These are phyloP conservation scores for Xylaria arbuscula DNA, from an alignment of 2,329 filamentous ascomycete genomes.

Conservation along the genomic window DNA sequence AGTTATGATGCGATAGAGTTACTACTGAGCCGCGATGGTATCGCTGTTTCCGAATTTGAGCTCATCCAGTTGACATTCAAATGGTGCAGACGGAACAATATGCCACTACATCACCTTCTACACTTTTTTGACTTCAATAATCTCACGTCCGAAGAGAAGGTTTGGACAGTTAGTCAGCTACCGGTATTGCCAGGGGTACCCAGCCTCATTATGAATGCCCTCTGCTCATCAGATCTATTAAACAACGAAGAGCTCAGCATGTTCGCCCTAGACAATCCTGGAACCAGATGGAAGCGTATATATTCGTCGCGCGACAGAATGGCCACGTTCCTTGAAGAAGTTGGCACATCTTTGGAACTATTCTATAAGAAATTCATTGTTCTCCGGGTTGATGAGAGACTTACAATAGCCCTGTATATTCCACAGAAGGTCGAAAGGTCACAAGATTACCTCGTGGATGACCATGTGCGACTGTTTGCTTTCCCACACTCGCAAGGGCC, in stretches of 20 bases:
- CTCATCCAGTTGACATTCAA: slow-evolving; percentile 23
- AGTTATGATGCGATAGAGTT: slow-evolving; percentile 24
- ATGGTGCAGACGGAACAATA: slow-evolving; percentile 23
- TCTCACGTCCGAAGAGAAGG: slow-evolving; percentile 20
- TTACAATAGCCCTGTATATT: slow-evolving; percentile 27
- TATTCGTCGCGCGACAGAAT: slow-evolving; percentile 27
- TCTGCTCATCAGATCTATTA: slow-evolving; percentile 24
- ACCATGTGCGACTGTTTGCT: slow-evolving; percentile 21
- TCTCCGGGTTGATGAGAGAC: slow-evolving; percentile 28
- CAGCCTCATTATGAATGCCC: slow-evolving; percentile 22
- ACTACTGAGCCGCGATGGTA: slow-evolving; percentile 23
- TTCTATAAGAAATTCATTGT: slow-evolving; percentile 28
- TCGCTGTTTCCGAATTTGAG: slow-evolving; percentile 26
- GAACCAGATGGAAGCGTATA: slow-evolving; percentile 23
- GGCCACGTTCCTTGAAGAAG: slow-evolving; percentile 25
- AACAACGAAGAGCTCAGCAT: slow-evolving; percentile 11
- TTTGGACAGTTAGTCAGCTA: slow-evolving; percentile 23
- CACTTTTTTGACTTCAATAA: slow-evolving; percentile 28
- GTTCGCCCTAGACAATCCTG: slow-evolving; percentile 20
- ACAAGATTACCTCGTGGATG: slow-evolving; percentile 26
- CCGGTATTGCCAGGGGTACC: slow-evolving; percentile 12
- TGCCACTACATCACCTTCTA: slow-evolving; percentile 18
- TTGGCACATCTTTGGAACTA: slow-evolving; percentile 10
- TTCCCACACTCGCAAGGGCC: slow-evolving; percentile 31
- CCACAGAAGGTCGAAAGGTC: slow-evolving; percentile 26